Conservation (phyloP, 2,329 filamentous ascomycete genomes). For the Fonsecaea monophora region DNA sequence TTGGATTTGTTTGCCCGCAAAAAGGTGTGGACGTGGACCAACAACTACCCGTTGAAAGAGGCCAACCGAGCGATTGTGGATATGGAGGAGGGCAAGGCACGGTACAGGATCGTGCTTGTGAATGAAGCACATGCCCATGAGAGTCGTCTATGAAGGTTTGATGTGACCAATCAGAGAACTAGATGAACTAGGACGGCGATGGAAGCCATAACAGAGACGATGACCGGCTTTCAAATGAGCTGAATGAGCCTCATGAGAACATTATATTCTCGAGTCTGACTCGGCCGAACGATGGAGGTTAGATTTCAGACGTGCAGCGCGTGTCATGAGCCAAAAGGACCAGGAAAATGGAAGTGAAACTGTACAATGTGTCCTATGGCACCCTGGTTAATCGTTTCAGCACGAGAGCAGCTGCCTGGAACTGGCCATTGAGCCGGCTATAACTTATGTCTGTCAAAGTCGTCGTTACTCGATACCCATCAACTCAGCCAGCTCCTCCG, state of each 20-base stretch:
- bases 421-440: not conserved
- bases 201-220: not conserved
- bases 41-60: slow-evolving; percentile 52
- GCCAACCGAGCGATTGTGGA: slow-evolving; percentile 53
- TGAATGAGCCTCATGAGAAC: not conserved
- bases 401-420: not conserved
- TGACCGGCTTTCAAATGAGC: too few relatives aligned
- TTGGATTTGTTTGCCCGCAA: slow-evolving; percentile 53
- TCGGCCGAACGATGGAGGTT: not conserved
- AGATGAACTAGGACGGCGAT: not conserved
- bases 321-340: not conserved
- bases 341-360: not conserved
- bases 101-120: slow-evolving; percentile 56
- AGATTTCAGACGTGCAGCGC: not conserved
- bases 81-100: slow-evolving; percentile 54
- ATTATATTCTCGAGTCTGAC: not conserved
- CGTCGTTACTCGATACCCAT: slow-evolving; percentile 35
- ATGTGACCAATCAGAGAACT: not conserved
- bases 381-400: not conserved
- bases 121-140: slow-evolving; percentile 43
- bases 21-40: slow-evolving; percentile 53
- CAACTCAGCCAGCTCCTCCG: slow-evolving; percentile 49
- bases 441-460: not conserved
- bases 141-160: not conserved
- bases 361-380: not conserved